Conservation (phyloP, 139 green algal genomes). For the Penium margaritaceum region DNA sequence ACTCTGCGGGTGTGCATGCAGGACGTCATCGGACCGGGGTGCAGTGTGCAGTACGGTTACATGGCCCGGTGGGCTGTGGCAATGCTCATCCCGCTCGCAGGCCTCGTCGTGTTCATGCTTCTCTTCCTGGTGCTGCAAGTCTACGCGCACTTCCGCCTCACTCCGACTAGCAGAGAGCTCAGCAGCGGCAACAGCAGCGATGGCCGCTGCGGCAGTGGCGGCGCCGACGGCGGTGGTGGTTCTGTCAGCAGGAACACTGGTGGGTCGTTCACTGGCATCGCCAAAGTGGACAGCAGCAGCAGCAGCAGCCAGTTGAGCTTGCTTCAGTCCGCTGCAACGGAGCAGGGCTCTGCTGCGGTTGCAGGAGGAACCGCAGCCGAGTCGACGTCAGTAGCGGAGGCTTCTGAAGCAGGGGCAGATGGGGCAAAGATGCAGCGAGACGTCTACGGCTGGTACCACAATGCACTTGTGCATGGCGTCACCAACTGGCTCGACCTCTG, state of each 20-base stretch:
- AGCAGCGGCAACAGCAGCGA: no score
- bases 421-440: no score
- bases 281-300: no score
- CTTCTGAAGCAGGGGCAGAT: background rate
- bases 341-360: no score
- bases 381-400: background rate
- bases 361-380: no score
- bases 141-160: background rate
- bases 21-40: background rate
- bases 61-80: background rate
- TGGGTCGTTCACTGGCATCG: no score
- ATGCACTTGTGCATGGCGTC: background rate
- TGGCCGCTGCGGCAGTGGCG: no score
- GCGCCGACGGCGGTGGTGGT: background rate
- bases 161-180: no score
- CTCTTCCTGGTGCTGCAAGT: no score
- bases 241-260: no score
- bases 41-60: background rate
- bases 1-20: no score
- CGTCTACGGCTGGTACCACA: background rate
- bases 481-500: slow-evolving; percentile 12
- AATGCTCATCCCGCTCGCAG: background rate
- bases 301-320: background rate
- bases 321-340: background rate
- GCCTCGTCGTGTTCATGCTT: slow-evolving; percentile 8